A percentile compares a stretch with the other conserved stretches of the same genome.
phyloP scores from a whole-genome alignment of 352 stramenopile genomes.

The Blastocystis sp. region DNA sequence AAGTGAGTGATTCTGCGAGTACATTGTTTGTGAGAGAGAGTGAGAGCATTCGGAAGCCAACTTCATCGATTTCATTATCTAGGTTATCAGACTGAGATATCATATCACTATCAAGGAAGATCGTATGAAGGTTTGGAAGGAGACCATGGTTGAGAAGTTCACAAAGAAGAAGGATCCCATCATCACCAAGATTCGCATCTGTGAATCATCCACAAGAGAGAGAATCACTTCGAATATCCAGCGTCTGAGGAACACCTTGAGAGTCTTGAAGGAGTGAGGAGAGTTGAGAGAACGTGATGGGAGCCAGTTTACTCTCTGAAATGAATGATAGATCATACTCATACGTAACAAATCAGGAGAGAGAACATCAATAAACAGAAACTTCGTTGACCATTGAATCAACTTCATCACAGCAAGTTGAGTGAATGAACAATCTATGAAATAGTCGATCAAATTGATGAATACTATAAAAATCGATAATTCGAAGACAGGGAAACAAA shows the following conservation, averaged over 20 bases:
- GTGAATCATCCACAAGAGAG: too few species aligned
- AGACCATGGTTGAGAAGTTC: constrained; percentile 21
- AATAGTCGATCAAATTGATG: background rate
- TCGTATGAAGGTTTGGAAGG: constrained; percentile 1
- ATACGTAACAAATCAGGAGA: constrained; percentile 3
- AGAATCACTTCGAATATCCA: background rate
- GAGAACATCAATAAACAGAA: constrained; percentile 31
- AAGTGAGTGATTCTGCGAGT: background rate
- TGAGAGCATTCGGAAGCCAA: background rate
- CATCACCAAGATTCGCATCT: constrained; percentile 14
- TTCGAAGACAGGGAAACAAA: constrained; percentile 14
- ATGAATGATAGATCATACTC: background rate
- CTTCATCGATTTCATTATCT: constrained; percentile 37
- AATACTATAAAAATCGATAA: constrained; percentile 31
- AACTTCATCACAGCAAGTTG: background rate
- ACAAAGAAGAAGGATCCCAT: background rate
- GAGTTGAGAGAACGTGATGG: background rate
- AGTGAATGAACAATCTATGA: background rate
- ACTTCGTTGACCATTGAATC: background rate
- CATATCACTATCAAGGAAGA: constrained; percentile 23
- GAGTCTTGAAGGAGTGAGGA: background rate
- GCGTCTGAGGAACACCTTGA: background rate
- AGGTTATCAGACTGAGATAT: background rate
- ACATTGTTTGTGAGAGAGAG: background rate
- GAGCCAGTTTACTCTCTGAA: background rate